Base-by-base conservation (phyloP, 768 basidiomycete genomes). In the Tricholoma saponaceum region DNA sequence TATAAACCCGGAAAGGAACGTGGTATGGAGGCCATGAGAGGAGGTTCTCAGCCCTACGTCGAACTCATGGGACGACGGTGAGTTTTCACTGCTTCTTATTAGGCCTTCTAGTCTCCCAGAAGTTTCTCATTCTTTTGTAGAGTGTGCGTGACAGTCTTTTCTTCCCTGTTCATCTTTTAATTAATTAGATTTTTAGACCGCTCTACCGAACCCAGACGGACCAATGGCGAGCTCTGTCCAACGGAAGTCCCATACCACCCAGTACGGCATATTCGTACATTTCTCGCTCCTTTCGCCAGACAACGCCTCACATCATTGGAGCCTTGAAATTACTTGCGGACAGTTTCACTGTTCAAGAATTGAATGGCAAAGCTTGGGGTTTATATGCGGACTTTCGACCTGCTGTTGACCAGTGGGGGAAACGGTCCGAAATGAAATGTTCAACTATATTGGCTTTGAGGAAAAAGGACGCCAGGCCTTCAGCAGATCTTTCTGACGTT, bases 301-400 rank as follows among this genome's bases (percentile, higher is more conserved):
- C 89, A 1, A 82, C 86, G 14, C 85, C 92, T 2, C 76, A 86
- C 60, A 75, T 95, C 23, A 72, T 95, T 13, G 95, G 95, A 5
- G 86, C 90, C 4, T 70, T 94, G 63, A 83, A 81, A 54, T 75
- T 92, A 28, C 75, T 92, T 33, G 87, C 84, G 4, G 72, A 77
- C 30, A 87, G 82, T 60, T 90, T 83, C 62, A 60, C 75, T 7
- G 75, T 81, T 0, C 67, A 78, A 46, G 84, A 88, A 52, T 75
- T 92, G 18, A 89, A 87, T 64, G 68, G 67, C 49, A 74, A 78
- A 56, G 96, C 88, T 8, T 95, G 89, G 76, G 73, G 79, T 18
- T 76, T 98, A 43, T 98, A 98, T 68, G 82, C 85, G 23, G 87
- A 90, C 16, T 97, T 98, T 70, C 85, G 95, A 57, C 95, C 95